A percentile compares a stretch with the other conserved stretches of the same genome.
Evolutionary conservation across 2,329 filamentous ascomycete species (phyloP).

Genomic region (Xylariaceae sp.): DNA sequence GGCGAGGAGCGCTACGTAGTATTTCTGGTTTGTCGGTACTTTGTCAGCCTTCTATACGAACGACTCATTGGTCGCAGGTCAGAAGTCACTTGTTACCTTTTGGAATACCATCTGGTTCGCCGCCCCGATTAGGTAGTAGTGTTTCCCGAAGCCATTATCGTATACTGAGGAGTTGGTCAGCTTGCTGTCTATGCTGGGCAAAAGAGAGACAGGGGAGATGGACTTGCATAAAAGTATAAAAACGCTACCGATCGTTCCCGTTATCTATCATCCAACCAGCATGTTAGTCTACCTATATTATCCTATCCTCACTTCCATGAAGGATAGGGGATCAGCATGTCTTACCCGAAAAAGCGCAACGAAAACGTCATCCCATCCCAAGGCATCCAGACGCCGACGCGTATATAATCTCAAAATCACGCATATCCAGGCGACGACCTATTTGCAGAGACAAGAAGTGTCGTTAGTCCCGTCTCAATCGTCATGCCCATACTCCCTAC

Average conservation of each 20-base stretch:
- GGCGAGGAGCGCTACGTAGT: slow-evolving; percentile 30
- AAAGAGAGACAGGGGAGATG: not conserved
- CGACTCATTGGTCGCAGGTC: not conserved
- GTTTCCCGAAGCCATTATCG: slow-evolving; percentile 27
- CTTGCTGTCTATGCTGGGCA: not conserved
- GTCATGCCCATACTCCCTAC: no score
- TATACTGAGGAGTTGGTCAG: slow-evolving; percentile 15
- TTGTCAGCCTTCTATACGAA: no score
- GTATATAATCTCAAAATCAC: slow-evolving; percentile 26
- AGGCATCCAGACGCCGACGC: slow-evolving; percentile 24
- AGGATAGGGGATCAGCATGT: not conserved
- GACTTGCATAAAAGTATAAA: slow-evolving; percentile 14
- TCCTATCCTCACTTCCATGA: no score
- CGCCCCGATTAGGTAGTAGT: slow-evolving; percentile 19
- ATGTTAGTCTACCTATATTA: slow-evolving; percentile 4
- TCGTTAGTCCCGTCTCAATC: no score
- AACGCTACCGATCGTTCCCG: slow-evolving; percentile 23
- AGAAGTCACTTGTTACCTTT: slow-evolving; percentile 18
- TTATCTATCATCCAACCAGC: slow-evolving; percentile 13
- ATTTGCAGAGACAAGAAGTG: not conserved
- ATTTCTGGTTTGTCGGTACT: slow-evolving; percentile 25
- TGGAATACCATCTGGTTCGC: slow-evolving; percentile 21
- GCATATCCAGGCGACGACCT: slow-evolving; percentile 27
- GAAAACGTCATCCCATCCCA: slow-evolving; percentile 34
- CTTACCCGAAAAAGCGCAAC: slow-evolving; percentile 30